Conservation (phyloP, 169 alveolate species). For the Sarcocystis neurona region DNA sequence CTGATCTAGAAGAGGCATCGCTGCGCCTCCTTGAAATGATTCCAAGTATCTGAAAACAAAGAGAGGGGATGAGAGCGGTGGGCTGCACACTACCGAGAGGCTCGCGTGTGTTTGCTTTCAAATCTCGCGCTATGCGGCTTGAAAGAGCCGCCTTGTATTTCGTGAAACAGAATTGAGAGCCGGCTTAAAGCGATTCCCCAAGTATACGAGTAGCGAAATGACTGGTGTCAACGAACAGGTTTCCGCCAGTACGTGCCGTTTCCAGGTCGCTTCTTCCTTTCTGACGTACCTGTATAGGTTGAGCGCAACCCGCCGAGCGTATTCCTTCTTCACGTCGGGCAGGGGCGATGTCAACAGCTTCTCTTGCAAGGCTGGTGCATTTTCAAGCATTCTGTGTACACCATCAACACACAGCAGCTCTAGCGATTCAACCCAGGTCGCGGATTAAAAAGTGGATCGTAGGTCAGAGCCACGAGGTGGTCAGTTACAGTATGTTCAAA, state of each 20-base stretch:
- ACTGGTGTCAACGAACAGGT: neutral
- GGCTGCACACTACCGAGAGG: neutral
- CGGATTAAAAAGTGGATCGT: too few relatives aligned
- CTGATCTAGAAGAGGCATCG: slow-evolving; percentile 43
- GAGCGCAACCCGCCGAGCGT: slow-evolving; percentile 49
- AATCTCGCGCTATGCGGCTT: too few relatives aligned
- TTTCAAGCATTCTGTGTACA: slow-evolving; percentile 27
- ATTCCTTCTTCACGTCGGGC: slow-evolving; percentile 44
- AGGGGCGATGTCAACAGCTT: slow-evolving; percentile 38
- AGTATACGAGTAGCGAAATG: neutral
- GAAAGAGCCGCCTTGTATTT: too few relatives aligned
- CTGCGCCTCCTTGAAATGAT: slow-evolving; percentile 56
- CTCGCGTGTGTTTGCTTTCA: neutral
- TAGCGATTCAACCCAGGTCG: too few relatives aligned
- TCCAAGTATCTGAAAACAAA: slow-evolving; percentile 22
- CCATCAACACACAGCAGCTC: neutral
- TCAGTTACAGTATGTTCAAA: too few relatives aligned
- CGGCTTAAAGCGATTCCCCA: neutral
- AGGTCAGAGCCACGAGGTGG: too few relatives aligned
- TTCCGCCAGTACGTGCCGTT: neutral
- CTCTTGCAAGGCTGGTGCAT: slow-evolving; percentile 14
- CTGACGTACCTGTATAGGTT: slow-evolving; percentile 43
- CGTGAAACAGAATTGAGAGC: neutral
- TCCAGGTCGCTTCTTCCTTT: neutral
- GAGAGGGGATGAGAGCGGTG: neutral